Evolutionary conservation across 2,329 filamentous ascomycete genomes (phyloP), one percentile per base, ranked within the genome.

Genomic region (Diplodia mutila): DNA sequence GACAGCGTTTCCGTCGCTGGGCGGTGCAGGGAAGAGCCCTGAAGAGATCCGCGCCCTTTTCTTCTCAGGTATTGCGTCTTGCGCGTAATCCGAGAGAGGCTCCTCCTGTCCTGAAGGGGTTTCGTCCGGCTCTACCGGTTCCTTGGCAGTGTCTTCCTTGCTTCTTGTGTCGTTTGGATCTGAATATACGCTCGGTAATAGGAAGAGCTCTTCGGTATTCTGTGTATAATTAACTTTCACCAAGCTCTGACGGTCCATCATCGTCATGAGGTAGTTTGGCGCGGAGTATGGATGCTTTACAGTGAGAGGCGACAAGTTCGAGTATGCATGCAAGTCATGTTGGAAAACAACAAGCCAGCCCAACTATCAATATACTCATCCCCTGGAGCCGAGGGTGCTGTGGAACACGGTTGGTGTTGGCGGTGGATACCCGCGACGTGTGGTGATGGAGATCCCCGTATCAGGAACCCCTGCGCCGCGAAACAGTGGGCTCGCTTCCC

Each of bases 361-460:
- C 6, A 55, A 34, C 7, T 3, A 21, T 23, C 29, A 32, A 55
- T 55, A 37, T 34, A 34, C 18, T 5, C 21, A 16, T 55, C 42
- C 14, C 18, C 29, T 39, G 53, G 52, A 54, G 52, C 5, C n/a
- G 27, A 34, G 32, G 27, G 8, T 37, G 18, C 18, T 23, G 29
- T 55, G 53, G 34, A 55, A 55, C 53, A 9, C 25, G 11, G 21
- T 6, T 14, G 12, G 29, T 55, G 29, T 21, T 55, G 29, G 53
- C 39, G 53, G 18, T 34, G 53, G 53, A n/a, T n/a, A 55, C 32
- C 29, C 32, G 53, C 53, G 53, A 55, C 53, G 53, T 18, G 29
- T 32, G 53, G 18, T 55, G 53, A 55, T 55, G 53, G 53, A 55
- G 53, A 55, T 55, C 53, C 32, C 9, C 29, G 53, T 37, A 32